phyloP scores from a whole-genome alignment of 805 yeast species.

The Clavispora asparagi region DNA sequence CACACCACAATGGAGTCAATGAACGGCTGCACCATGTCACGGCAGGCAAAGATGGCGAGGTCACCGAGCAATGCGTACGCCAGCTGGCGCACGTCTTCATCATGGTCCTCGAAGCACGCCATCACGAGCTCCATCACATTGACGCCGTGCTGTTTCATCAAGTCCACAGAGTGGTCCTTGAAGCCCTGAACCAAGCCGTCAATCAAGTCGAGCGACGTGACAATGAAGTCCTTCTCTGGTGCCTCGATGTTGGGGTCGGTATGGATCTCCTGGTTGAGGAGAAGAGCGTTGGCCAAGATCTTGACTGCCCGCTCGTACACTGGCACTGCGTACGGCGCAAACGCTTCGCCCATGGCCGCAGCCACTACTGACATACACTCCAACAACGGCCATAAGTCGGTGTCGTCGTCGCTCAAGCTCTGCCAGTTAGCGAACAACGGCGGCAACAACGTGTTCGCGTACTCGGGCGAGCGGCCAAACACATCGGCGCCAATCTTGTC shows the following conservation, averaged over 20 bases:
- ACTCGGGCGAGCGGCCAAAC: slow-evolving; percentile 47
- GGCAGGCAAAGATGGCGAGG: slow-evolving; percentile 58
- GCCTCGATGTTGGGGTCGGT: slow-evolving; percentile 63
- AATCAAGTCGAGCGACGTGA: slow-evolving; percentile 81
- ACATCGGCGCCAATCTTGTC: slow-evolving; percentile 65
- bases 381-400: slow-evolving; percentile 83
- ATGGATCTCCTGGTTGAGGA: slow-evolving; percentile 56
- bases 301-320: slow-evolving; percentile 75
- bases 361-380: slow-evolving; percentile 93
- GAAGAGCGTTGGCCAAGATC: slow-evolving; percentile 64
- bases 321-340: slow-evolving; percentile 85
- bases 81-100: slow-evolving; percentile 87
- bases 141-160: slow-evolving; percentile 37
- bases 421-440: slow-evolving; percentile 85
- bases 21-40: slow-evolving; percentile 42
- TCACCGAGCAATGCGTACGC: slow-evolving; percentile 91
- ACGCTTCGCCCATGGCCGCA: slow-evolving; percentile 74
- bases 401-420: slow-evolving; percentile 65
- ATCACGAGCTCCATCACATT: slow-evolving; percentile 58
- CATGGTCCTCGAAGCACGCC: slow-evolving; percentile 67
- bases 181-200: slow-evolving; percentile 94
- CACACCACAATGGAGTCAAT: slow-evolving; percentile 53
- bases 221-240: slow-evolving; percentile 87
- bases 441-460: slow-evolving; percentile 63
- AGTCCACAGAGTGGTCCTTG: slow-evolving; percentile 53